Evolutionary conservation across 2,329 filamentous ascomycete genomes (phyloP).

Genomic region (Phaeosphaeria sp.): DNA sequence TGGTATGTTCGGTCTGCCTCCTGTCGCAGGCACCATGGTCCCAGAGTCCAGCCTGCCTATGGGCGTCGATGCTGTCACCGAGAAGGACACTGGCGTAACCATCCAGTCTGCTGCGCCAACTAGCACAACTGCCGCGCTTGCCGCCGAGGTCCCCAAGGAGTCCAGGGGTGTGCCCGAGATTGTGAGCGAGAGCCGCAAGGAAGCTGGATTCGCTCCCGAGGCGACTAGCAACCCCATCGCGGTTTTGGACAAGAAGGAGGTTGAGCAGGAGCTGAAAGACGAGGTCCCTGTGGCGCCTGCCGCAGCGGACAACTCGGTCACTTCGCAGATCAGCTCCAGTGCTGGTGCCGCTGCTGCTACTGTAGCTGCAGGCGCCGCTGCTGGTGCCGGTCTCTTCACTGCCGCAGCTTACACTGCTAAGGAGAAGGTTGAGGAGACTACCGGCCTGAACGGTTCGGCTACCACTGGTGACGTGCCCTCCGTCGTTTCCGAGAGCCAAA

Average conservation of each 20-base stretch:
- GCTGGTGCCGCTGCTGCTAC: constrained; percentile 24
- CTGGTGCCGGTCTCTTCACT: constrained; percentile 49
- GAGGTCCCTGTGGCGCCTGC: constrained; percentile 63
- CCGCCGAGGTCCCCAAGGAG: constrained; percentile 54
- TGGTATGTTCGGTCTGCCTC: constrained; percentile 55
- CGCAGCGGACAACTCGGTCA: constrained; percentile 45
- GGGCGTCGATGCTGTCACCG: constrained; percentile 52
- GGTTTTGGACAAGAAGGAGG: constrained; percentile 72
- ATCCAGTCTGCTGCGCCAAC: constrained; percentile 52
- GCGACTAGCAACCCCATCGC: constrained; percentile 70
- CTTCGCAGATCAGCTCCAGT: constrained; percentile 17
- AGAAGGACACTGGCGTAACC: constrained; percentile 48
- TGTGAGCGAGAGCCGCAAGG: constrained; percentile 75
- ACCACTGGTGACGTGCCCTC: constrained; percentile 56
- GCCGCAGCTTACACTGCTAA: constrained; percentile 40
- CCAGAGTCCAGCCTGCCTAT: constrained; percentile 85
- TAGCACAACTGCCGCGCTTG: constrained; percentile 56
- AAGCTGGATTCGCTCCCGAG: constrained; percentile 69
- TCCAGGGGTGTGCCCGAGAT: constrained; percentile 60
- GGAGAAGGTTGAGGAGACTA: constrained; percentile 44
- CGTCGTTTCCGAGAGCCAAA: constrained; percentile 73
- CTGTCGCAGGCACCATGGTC: constrained; percentile 68
- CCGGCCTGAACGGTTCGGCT: constrained; percentile 49
- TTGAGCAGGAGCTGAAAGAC: constrained; percentile 73
- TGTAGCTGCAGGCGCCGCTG: constrained; percentile 48